Percentiles rank a stretch among this genome's conserved stretches.
Evolutionary conservation across 495 filamentous ascomycete species (phyloP).

Genomic region (Podospora comata): DNA sequence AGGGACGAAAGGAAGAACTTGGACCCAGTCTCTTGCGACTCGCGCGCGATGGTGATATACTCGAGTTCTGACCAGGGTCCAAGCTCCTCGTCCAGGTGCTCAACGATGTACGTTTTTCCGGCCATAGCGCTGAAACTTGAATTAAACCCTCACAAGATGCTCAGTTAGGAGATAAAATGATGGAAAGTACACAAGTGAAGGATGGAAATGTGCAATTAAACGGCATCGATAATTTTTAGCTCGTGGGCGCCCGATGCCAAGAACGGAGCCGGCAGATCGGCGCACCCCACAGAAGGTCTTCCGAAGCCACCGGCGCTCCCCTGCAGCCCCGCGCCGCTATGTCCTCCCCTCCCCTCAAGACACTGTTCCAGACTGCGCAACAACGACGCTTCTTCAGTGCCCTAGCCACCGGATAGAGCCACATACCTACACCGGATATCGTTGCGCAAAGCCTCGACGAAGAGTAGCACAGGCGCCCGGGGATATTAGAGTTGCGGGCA

Average conservation of each 20-base stretch:
- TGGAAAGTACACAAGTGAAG: background rate
- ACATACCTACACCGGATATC: background rate
- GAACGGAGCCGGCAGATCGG: constrained; percentile 18
- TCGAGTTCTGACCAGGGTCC: constrained; percentile 92
- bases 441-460: background rate
- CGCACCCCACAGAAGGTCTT: background rate
- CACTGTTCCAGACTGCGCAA: background rate
- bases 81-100: constrained; percentile 89
- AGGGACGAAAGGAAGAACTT: constrained; percentile 85
- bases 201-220: background rate
- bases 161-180: background rate
- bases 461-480: background rate
- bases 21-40: constrained; percentile 65
- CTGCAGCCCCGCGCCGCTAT: constrained; percentile 1
- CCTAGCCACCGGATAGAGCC: background rate
- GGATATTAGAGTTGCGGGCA: background rate
- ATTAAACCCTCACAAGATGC: background rate
- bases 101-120: constrained; percentile 74
- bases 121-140: constrained; percentile 11
- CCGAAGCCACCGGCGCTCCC: background rate
- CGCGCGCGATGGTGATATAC: constrained; percentile 78
- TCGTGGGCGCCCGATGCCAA: constrained; percentile 16
- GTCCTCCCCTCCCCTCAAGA: background rate
- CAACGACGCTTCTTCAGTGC: background rate
- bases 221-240: constrained; percentile 16